phyloP scores from a whole-genome alignment of 1,284 basidiomycete species.

The Papiliotrema fonsecae region DNA sequence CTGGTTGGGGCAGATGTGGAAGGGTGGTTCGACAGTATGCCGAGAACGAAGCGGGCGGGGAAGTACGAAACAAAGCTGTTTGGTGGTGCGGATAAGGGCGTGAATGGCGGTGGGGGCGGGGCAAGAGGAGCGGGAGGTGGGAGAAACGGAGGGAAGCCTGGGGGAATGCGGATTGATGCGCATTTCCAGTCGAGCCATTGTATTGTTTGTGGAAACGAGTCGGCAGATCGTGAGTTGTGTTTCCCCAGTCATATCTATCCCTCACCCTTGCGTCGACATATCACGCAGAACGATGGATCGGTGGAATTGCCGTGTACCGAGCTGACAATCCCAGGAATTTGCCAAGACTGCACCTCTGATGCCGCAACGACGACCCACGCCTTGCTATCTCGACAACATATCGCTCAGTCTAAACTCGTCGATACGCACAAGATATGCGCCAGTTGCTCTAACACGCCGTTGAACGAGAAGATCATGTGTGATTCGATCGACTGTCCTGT shows the following conservation, averaged over 20 bases:
- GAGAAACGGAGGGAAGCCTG: too few relatives aligned
- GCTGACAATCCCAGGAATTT: conserved; percentile 62
- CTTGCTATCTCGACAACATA: conserved; percentile 57
- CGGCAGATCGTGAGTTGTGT: conserved; percentile 54
- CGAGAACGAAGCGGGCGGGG: conserved; percentile 44
- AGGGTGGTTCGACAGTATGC: conserved; percentile 86
- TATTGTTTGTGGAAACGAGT: conserved; percentile 59
- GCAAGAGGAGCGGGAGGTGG: neutral
- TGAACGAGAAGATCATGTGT: conserved; percentile 63
- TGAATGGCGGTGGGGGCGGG: neutral
- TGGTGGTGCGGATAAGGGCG: too few relatives aligned
- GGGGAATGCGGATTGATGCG: conserved; percentile 57
- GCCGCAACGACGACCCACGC: conserved; percentile 59
- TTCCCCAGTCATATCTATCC: too few relatives aligned
- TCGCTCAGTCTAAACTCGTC: conserved; percentile 57
- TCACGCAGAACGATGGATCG: conserved; percentile 7
- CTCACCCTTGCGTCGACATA: neutral
- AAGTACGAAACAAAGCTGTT: conserved; percentile 13
- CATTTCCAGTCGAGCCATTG: conserved; percentile 73
- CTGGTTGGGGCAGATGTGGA: conserved; percentile 84
- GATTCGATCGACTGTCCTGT: conserved; percentile 79
- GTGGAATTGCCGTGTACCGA: neutral
- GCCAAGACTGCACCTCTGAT: conserved; percentile 57
- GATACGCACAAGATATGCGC: conserved; percentile 65
- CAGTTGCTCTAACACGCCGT: conserved; percentile 59